Evolutionary conservation across 331 rosid genomes (phyloP).

Genomic region (Prunus yedoensis): DNA sequence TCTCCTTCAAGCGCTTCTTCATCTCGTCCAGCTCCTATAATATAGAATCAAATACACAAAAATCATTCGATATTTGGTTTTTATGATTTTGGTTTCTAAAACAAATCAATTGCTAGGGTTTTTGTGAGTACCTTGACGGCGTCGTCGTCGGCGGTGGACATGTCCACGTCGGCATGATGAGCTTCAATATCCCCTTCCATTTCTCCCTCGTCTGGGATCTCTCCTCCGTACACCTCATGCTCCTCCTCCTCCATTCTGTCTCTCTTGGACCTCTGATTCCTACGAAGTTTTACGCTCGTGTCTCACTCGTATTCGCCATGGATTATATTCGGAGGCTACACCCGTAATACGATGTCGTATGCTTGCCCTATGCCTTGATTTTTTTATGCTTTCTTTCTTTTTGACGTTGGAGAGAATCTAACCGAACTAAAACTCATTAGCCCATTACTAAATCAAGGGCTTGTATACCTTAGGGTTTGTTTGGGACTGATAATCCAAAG

Average conservation of each 20-base stretch:
- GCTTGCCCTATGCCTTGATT: no score
- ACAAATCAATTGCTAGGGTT: neutral
- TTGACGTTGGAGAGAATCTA: no score
- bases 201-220: constrained; percentile 84
- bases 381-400: no score
- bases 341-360: no score
- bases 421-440: no score
- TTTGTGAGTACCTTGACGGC: constrained; percentile 59
- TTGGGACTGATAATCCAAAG: no score
- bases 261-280: neutral
- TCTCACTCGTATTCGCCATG: no score
- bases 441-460: no score
- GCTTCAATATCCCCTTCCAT: constrained; percentile 62
- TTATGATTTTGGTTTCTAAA: neutral
- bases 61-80: neutral
- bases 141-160: constrained; percentile 77
- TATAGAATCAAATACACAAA: neutral
- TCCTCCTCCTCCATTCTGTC: constrained; percentile 83
- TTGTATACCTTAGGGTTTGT: no score
- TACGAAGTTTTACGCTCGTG: no score
- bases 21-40: constrained; percentile 82
- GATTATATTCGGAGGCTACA: no score
- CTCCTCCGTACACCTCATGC: constrained; percentile 98
- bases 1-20: constrained; percentile 92
- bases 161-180: constrained; percentile 59